Conservation (phyloP, 1,284 basidiomycete genomes). For the Sporisorium exsertum region DNA sequence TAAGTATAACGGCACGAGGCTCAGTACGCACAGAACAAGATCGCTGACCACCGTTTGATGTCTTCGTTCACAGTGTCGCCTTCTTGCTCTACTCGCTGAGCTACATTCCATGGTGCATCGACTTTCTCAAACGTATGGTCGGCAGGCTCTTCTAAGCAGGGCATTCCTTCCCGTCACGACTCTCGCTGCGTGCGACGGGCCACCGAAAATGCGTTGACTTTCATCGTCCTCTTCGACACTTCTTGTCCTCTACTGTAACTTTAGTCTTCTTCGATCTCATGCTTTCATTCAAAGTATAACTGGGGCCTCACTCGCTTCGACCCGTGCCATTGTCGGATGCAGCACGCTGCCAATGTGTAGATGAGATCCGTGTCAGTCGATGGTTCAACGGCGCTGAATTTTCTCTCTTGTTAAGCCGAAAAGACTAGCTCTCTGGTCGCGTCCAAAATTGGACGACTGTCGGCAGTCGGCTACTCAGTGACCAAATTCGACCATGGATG, state of each 20-base stretch:
- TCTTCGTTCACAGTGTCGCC: conserved; percentile 24
- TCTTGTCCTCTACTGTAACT: conserved; percentile 16
- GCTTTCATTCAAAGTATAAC: background rate
- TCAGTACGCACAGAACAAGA: background rate
- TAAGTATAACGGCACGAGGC: conserved; percentile 19
- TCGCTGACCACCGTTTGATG: conserved; percentile 2
- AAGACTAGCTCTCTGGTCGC: background rate
- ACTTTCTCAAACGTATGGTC: conserved; percentile 60
- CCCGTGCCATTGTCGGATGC: background rate
- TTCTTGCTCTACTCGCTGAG: conserved; percentile 52
- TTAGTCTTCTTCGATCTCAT: conserved; percentile 1
- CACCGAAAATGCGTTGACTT: background rate
- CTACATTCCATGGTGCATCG: conserved; percentile 56
- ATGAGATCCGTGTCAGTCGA: background rate
- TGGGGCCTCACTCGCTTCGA: background rate
- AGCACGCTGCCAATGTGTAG: background rate
- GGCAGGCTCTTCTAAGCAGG: conserved; percentile 45
- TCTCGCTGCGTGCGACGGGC: background rate
- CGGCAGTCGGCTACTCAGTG: conserved; percentile 8
- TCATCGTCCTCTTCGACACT: background rate
- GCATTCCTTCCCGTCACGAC: background rate
- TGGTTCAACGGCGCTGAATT: no score
- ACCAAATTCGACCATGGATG: conserved; percentile 6
- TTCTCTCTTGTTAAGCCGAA: background rate
- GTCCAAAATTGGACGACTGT: background rate